These are phyloP conservation scores for Backusella morwellensis DNA, from an alignment of 192 early-diverging fungal genomes.

Conservation along the genomic window DNA sequence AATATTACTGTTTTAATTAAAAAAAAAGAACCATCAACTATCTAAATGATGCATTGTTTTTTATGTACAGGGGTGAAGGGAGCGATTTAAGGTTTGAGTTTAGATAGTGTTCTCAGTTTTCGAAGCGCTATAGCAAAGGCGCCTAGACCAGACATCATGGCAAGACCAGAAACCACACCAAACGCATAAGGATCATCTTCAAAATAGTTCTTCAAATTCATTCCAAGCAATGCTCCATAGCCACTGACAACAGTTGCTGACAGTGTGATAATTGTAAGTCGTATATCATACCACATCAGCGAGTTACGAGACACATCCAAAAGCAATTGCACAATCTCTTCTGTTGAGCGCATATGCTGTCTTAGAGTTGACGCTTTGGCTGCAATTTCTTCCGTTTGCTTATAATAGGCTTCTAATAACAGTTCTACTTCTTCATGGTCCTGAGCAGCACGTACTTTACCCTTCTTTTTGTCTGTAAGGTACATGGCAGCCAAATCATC, in stretches of 20 bases:
- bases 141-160: constrained; percentile 30
- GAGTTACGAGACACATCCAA: constrained; percentile 84
- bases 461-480: constrained; percentile 74
- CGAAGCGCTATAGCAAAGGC: constrained; percentile 19
- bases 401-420: constrained; percentile 87
- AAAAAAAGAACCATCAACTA: neutral
- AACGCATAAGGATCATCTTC: constrained; percentile 74
- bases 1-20: neutral
- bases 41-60: neutral
- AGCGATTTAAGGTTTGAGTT: constrained; percentile 11
- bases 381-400: constrained; percentile 82
- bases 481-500: constrained; percentile 92
- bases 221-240: constrained; percentile 81
- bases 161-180: constrained; percentile 51
- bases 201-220: constrained; percentile 81
- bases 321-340: constrained; percentile 83
- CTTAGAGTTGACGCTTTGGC: constrained; percentile 66
- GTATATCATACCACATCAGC: constrained; percentile 81
- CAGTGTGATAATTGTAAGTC: constrained; percentile 77
- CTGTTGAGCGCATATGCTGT: constrained; percentile 73
- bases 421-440: constrained; percentile 91
- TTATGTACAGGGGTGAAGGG: neutral
- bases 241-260: constrained; percentile 53
- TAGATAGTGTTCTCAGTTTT: constrained; percentile 16
- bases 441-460: constrained; percentile 46